Evolutionary conservation across 2,329 filamentous ascomycete genomes (phyloP), one percentile per base, ranked within the genome.

Genomic region (Aspergillus calidoustus): DNA sequence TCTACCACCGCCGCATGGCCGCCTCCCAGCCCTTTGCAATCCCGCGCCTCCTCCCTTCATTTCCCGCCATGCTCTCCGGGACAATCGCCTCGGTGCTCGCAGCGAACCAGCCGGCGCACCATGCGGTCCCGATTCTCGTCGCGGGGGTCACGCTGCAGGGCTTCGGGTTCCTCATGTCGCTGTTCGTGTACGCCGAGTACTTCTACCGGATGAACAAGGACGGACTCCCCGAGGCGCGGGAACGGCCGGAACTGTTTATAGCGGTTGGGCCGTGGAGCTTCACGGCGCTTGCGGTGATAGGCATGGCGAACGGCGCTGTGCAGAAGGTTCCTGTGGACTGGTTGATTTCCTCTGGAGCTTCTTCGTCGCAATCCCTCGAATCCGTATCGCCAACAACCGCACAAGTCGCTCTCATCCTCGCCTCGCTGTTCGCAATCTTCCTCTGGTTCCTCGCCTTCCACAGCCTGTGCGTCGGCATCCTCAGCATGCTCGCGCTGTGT

Each of bases 201-300:
- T 72, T 80, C n/a, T 71, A 72, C 49, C 71, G 79, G 2, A 71
- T 82, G 38, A 79, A 81, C 61, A 75, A 73, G 9, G 73, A 71
- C 60, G 74, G 75, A 1, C 71, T 85, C 5, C 83, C 83, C 0
- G 70, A 74, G 7, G 74, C 78, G 0, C 59, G 70, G 0, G 74
- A 74, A 1, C 69, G 80, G n/a, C 80, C 79, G 11, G 79, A 79
- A 13, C 84, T 85, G 82, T 85, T 81, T 65, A 81, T 85, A 19
- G 80, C 81, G 0, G 83, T 85, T 3, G 83, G 83, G 0, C 81
- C 81, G 2, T 70, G 72, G 52, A 70, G 76, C 3, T 82, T 81
- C 68, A 81, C 80, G 0, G 73, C 76, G 25, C 71, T 79, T n/a
- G 79, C 78, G 4, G 68, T 84, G 25, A 78, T 84, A n/a, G 77